A percentile compares a stretch with the other conserved stretches of the same genome.
These are phyloP conservation scores for Rhodosorus marinus DNA, from an alignment of 23 red algal genomes.

Conservation along the genomic window DNA sequence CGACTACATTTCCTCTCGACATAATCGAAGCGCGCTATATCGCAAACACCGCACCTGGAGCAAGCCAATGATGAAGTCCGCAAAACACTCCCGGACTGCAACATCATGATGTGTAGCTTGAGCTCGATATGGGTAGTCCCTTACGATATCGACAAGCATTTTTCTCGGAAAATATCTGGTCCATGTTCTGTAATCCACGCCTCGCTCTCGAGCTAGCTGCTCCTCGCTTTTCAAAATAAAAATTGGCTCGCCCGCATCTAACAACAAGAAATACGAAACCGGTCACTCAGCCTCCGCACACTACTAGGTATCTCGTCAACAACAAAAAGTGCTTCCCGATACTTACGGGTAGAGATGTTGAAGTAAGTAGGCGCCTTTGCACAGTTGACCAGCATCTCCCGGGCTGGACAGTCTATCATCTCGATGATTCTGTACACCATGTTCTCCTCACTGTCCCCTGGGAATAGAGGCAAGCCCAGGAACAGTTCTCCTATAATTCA, in stretches of 20 bases:
- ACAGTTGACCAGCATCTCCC: constrained; percentile 23
- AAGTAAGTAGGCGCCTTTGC: constrained; percentile 30
- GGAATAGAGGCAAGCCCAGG: constrained; percentile 80
- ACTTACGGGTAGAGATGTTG: constrained; percentile 8
- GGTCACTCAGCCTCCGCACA: background rate
- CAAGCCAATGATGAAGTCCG: background rate
- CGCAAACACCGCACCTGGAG: background rate
- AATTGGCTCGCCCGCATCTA: constrained; percentile 10
- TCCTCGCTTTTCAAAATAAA: constrained; percentile 23
- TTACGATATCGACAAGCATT: no score
- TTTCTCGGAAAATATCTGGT: no score
- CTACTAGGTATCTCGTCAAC: background rate
- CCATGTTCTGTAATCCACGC: constrained; percentile 60
- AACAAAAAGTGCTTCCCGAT: background rate
- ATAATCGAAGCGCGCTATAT: background rate
- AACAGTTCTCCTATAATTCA: no score
- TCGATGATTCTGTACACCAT: constrained; percentile 88
- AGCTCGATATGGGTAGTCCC: no score
- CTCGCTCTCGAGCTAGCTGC: constrained; percentile 22
- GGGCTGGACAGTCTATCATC: constrained; percentile 68
- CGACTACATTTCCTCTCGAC: constrained; percentile 1
- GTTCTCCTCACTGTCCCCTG: constrained; percentile 79
- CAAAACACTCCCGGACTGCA: constrained; percentile 3
- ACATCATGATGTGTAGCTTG: constrained; percentile 46
- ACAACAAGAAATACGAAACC: constrained; percentile 1